Evolutionary conservation across 2,329 filamentous ascomycete genomes (phyloP).

Genomic region (Huntiella decipiens): DNA sequence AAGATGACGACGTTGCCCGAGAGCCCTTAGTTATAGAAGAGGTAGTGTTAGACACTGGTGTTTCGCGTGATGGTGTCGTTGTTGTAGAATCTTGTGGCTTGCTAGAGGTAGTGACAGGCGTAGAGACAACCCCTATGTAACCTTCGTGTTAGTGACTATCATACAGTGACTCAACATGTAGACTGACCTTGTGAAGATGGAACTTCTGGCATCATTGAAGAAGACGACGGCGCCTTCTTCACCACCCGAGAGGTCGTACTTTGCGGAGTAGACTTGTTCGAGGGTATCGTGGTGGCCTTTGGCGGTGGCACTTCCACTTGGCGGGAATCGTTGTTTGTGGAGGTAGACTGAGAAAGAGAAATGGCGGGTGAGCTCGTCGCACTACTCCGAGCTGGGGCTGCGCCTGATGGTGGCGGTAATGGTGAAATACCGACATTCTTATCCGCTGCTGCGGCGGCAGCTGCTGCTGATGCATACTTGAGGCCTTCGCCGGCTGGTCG

Average conservation of each 20-base stretch:
- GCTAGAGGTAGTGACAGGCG: neutral
- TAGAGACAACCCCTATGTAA: no score
- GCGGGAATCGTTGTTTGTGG: conserved; percentile 18
- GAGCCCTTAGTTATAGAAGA: neutral
- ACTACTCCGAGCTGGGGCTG: conserved; percentile 28
- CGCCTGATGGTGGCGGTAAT: conserved; percentile 70
- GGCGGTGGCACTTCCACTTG: conserved; percentile 21
- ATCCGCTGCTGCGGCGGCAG: conserved; percentile 77
- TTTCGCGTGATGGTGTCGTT: neutral
- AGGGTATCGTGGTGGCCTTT: conserved; percentile 19
- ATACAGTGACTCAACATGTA: neutral
- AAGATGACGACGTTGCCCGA: no score
- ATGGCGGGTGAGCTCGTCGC: conserved; percentile 35
- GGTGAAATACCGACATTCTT: conserved; percentile 88
- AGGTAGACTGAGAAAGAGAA: conserved; percentile 25
- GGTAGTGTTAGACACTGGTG: neutral
- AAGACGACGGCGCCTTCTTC: conserved; percentile 22
- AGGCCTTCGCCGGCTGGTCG: conserved; percentile 74
- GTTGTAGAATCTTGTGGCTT: neutral
- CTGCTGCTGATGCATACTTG: conserved; percentile 92
- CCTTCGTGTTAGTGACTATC: no score
- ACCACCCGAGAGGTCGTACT: conserved; percentile 6
- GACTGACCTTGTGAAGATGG: conserved; percentile 25
- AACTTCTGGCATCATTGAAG: conserved; percentile 22
- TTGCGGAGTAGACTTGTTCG: conserved; percentile 19